phyloP scores from a whole-genome alignment of 2,329 filamentous ascomycete species.

The Pseudopyricularia javanii region DNA sequence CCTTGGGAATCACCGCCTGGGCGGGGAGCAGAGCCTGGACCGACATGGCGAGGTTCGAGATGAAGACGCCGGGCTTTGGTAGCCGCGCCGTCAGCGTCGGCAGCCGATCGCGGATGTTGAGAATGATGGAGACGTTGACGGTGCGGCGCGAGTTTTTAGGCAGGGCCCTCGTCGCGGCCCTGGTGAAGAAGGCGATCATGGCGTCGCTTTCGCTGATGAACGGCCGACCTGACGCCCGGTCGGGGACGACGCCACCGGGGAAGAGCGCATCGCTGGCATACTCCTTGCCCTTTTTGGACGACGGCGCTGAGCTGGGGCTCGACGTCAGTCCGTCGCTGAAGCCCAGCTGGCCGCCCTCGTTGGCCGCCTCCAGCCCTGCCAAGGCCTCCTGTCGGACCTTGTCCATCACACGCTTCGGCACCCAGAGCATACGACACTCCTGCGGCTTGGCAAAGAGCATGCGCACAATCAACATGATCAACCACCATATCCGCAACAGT shows the following conservation, averaged over 20 bases:
- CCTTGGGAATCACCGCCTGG: background rate
- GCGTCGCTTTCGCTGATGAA: constrained; percentile 1
- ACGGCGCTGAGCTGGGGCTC: background rate
- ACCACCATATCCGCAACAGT: background rate
- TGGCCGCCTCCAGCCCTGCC: background rate
- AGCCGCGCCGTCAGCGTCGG: background rate
- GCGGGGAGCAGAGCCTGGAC: constrained; percentile 1
- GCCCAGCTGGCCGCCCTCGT: background rate
- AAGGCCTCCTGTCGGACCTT: background rate
- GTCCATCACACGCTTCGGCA: background rate
- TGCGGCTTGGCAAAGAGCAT: background rate
- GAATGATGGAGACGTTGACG: background rate
- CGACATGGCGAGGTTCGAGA: constrained; percentile 1
- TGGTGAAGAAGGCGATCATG: background rate
- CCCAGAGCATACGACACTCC: background rate
- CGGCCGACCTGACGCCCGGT: background rate
- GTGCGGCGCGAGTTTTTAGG: background rate
- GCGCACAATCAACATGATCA: background rate
- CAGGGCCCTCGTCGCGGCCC: background rate
- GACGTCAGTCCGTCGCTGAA: background rate
- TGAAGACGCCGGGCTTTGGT: background rate
- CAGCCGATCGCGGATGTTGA: constrained; percentile 1
- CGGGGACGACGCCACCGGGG: constrained; percentile 1
- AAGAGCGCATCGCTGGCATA: background rate
- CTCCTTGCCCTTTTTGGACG: background rate